phyloP scores from a whole-genome alignment of 2,329 filamentous ascomycete genomes.

The Didymella keratinophila region DNA sequence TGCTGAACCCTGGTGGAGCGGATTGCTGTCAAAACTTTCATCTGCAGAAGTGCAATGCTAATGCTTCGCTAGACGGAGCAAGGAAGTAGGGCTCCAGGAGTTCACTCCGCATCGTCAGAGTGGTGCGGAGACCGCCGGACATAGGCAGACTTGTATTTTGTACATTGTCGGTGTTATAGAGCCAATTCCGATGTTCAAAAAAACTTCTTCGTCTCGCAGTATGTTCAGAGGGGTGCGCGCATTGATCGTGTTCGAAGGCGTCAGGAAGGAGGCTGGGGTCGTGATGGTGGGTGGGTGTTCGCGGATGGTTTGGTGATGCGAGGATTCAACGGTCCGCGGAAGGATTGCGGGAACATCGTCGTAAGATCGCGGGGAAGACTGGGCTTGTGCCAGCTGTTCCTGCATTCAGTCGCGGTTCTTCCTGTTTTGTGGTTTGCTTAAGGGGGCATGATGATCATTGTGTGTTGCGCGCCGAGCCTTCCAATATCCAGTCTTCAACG shows the following conservation, averaged over 20 bases:
- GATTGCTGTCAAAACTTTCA: slow-evolving; percentile 15
- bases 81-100: background rate
- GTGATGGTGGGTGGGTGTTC: background rate
- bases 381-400: slow-evolving; percentile 6
- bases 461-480: slow-evolving; percentile 1
- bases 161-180: background rate
- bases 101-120: slow-evolving; percentile 2
- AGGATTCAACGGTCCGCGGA: slow-evolving; percentile 13
- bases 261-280: background rate
- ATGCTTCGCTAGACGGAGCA: background rate
- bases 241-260: background rate
- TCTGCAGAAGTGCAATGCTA: background rate
- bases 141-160: background rate
- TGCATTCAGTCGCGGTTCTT: slow-evolving; percentile 1
- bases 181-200: slow-evolving; percentile 3
- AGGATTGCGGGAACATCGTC: slow-evolving; percentile 19
- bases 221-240: background rate
- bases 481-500: background rate
- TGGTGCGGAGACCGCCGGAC: slow-evolving; percentile 6
- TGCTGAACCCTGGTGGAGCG: background rate
- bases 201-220: background rate
- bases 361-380: slow-evolving; percentile 12
- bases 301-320: slow-evolving; percentile 5
- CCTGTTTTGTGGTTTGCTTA: background rate
- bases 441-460: background rate